Evolutionary conservation across 1,139 yeast genomes (phyloP).

Genomic region (Hemisphaericaspora xylofermentans): DNA sequence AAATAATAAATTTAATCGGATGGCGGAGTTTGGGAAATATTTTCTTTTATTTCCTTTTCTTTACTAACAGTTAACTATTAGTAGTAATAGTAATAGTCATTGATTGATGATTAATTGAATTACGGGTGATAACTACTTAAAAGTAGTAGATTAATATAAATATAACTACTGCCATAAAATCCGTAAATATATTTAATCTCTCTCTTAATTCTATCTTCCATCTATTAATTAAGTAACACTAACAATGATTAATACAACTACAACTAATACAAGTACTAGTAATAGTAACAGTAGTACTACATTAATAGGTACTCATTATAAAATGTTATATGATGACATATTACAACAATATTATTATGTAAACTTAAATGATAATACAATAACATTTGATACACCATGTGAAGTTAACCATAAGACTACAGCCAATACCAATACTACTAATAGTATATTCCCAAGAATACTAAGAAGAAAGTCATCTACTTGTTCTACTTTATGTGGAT

Average conservation of each 20-base stretch:
- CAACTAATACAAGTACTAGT: not conserved
- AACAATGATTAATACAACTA: not conserved
- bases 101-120: not conserved
- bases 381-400: conserved; percentile 42
- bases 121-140: not conserved
- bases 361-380: conserved; percentile 30
- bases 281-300: not conserved
- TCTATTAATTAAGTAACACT: not conserved
- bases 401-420: conserved; percentile 33
- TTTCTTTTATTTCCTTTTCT: not conserved
- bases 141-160: not conserved
- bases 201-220: not conserved
- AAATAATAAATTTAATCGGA: too few species aligned
- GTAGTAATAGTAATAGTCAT: not conserved
- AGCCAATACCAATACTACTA: not conserved
- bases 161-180: not conserved
- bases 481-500: not conserved
- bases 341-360: conserved; percentile 40
- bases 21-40: not conserved
- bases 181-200: not conserved
- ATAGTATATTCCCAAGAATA: conserved; percentile 2
- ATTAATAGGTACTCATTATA: conserved; percentile 16
- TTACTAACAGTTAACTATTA: not conserved
- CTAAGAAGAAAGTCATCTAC: conserved; percentile 1
- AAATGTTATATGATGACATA: conserved; percentile 29